Base-by-base conservation (phyloP, 2,329 filamentous ascomycete species). In the Aspergillus pseudonomiae region DNA sequence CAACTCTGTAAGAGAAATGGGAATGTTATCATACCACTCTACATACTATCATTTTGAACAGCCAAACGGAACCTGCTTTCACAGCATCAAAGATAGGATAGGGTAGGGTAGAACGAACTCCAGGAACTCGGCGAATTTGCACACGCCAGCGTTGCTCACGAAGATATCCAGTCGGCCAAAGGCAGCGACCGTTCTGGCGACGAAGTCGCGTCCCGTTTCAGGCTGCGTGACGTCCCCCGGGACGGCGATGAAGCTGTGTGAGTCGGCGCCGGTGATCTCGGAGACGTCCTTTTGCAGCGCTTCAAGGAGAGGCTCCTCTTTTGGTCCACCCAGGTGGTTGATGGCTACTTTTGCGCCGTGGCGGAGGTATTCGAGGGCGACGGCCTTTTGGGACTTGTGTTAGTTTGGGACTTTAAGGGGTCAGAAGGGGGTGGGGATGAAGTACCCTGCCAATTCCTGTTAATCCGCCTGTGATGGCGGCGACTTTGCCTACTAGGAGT, bases 71-170 rank as follows among this genome's bases (percentile, higher is more conserved):
- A 11, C 3, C 43, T 24, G n/a, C n/a, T 21, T 46, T n/a, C 2
- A 3, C 1, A 24, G 4, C 11, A 24, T 24, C 21, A 24, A 21
- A 14, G 43, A 24, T 6, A 12, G 19, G 36, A 12, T 41, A 16
- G 14, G 16, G 30, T 5, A 28, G 32, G 32, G 32, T 34, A 34
- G 39, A 3, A 74, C 81, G 68, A 71, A 89, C 85, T 90, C 88
- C 28, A 97, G 80, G 74, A 97, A 96, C 68, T 96, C 91, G 63
- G 90, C 89, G 78, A 97, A 97, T 67, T 91, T 86, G 82, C 93
- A 97, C 63, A 97, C 86, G 7, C 93, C 93, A 4, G 93, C 93
- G 80, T 97, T 97, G 76, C 89, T 92, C 32, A 97, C 91, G 77
- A 94, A 94, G 7, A 96, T 82, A 78, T 93, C 90, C 39, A 93